A percentile compares a stretch with the other conserved stretches of the same genome.
Evolutionary conservation across 306 rosid genomes (phyloP).

Genomic region (Quercus variabilis): DNA sequence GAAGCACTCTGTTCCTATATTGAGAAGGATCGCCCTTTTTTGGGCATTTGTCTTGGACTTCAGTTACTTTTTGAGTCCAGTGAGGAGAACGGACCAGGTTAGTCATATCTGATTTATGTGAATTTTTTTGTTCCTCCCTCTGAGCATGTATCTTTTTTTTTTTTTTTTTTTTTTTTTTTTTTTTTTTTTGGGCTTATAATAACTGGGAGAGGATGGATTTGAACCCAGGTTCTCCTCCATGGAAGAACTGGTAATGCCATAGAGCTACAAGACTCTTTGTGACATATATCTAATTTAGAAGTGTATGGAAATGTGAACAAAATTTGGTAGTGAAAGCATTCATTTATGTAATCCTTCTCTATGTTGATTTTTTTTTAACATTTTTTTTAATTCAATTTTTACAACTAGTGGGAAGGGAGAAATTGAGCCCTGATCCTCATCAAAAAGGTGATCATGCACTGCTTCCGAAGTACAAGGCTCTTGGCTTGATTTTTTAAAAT

Average conservation of each 20-base stretch:
- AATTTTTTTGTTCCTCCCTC: not conserved
- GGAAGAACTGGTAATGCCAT: no score
- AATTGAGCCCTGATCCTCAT: not conserved
- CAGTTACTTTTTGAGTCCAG: constrained; percentile 93
- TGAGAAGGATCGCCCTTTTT: constrained; percentile 77
- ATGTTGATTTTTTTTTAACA: not conserved
- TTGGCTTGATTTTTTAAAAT: no score
- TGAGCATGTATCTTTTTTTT: not conserved
- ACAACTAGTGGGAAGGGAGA: no score
- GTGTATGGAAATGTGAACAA: not conserved
- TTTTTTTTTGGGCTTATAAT: no score
- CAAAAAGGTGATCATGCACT: no score
- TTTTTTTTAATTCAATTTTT: no score
- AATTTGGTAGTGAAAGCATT: not conserved
- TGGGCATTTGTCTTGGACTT: constrained; percentile 98
- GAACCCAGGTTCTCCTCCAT: no score
- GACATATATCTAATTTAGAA: not conserved
- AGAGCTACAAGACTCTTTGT: no score
- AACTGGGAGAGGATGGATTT: no score
- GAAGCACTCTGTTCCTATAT: constrained; percentile 86
- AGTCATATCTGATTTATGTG: constrained; percentile 19
- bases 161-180: no score
- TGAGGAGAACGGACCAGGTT: constrained; percentile 88
- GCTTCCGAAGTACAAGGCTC: no score
- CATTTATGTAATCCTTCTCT: not conserved